Conservation (phyloP, 2,329 filamentous ascomycete genomes). For the Trichoderma sp. region DNA sequence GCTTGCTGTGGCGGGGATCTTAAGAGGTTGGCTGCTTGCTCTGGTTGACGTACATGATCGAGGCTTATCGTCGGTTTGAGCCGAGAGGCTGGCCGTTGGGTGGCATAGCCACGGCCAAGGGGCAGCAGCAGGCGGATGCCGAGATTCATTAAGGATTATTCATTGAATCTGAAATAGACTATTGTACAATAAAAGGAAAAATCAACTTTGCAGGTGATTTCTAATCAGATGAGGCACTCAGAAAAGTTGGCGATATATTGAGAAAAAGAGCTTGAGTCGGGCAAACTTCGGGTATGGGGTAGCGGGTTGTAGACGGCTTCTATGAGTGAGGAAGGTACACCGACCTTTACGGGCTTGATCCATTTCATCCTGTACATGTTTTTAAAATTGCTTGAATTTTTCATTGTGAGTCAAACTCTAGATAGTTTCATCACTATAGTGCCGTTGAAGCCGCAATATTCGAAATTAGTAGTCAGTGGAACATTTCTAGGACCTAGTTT, state of each 20-base stretch:
- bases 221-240: not conserved
- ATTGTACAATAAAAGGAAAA: not conserved
- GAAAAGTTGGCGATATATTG: conserved; percentile 3
- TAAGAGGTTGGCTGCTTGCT: not conserved
- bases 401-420: not conserved
- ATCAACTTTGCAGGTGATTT: not conserved
- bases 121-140: conserved; percentile 30
- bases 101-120: conserved; percentile 36
- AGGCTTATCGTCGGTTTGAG: conserved; percentile 48
- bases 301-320: not conserved
- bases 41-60: conserved; percentile 48
- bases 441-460: not conserved
- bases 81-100: conserved; percentile 29
- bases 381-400: not conserved
- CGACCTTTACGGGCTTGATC: not conserved
- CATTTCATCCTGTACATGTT: no score
- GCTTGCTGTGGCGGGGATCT: not conserved
- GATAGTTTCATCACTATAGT: not conserved
- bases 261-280: conserved; percentile 17
- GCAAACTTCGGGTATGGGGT: conserved; percentile 24
- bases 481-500: not conserved
- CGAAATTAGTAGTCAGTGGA: not conserved
- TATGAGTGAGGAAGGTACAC: not conserved
- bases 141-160: conserved; percentile 26
- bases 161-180: not conserved